These are phyloP conservation scores for Mucor circinelloides DNA, from an alignment of 371 early-diverging fungal genomes.

Conservation along the genomic window DNA sequence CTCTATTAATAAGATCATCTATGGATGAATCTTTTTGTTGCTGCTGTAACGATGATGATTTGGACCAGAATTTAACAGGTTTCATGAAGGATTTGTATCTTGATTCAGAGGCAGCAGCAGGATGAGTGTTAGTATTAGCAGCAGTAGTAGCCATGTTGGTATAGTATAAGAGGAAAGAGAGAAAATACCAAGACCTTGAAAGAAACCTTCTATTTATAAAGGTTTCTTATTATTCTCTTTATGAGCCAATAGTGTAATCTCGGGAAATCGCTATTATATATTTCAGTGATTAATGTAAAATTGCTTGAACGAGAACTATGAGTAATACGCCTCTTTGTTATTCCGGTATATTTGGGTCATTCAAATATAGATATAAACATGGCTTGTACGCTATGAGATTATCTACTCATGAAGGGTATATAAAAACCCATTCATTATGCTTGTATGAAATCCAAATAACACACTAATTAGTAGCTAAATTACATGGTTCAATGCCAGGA, in stretches of 20 bases:
- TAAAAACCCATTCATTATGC: not conserved
- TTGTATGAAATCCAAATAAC: not conserved
- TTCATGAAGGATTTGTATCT: slow-evolving; percentile 28
- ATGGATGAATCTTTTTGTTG: slow-evolving; percentile 6
- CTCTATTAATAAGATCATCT: slow-evolving; percentile 6
- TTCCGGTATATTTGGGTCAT: not conserved
- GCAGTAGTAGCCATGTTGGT: not conserved
- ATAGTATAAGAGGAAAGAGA: not conserved
- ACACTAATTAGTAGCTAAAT: not conserved
- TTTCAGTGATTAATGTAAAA: not conserved
- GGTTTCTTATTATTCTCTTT: not conserved
- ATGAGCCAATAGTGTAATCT: not conserved
- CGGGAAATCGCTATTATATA: not conserved
- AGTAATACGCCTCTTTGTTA: not conserved
- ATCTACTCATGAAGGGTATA: not conserved
- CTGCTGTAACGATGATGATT: not conserved
- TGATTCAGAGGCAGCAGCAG: slow-evolving; percentile 5
- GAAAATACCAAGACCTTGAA: not conserved
- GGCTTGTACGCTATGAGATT: not conserved
- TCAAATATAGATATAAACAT: not conserved
- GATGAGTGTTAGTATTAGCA: not conserved
- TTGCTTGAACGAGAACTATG: not conserved
- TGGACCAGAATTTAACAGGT: slow-evolving; percentile 31
- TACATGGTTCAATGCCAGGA: not conserved
- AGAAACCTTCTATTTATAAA: not conserved